Evolutionary conservation across 2,329 filamentous ascomycete species (phyloP).

Genomic region (Diplodia sapinea): DNA sequence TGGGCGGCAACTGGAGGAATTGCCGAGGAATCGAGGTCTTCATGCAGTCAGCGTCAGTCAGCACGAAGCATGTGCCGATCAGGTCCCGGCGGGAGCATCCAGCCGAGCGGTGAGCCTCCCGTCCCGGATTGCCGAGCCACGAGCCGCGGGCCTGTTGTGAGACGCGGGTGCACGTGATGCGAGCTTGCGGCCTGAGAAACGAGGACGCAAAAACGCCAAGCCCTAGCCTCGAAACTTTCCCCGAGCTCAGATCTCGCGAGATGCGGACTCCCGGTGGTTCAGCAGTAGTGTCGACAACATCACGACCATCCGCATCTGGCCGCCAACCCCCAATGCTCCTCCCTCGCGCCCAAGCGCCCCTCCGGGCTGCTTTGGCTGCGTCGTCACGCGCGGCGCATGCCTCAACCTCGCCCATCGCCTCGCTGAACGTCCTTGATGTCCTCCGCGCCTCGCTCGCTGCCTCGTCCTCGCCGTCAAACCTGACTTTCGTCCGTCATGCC

Average conservation of each 20-base stretch:
- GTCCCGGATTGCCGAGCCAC: not conserved
- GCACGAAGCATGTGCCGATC: conserved; percentile 6
- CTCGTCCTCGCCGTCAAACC: conserved; percentile 40
- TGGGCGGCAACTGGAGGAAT: not conserved
- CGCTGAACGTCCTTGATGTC: conserved; percentile 40
- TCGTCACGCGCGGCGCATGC: conserved; percentile 34
- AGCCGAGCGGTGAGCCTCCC: not conserved
- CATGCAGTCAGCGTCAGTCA: conserved; percentile 9
- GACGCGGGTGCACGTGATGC: conserved; percentile 9
- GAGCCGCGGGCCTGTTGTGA: not conserved
- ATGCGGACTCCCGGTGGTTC: conserved; percentile 9
- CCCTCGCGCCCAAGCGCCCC: conserved; percentile 47
- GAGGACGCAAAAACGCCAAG: conserved; percentile 13
- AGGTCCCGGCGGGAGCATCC: conserved; percentile 5
- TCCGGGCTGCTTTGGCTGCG: conserved; percentile 40
- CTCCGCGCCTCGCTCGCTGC: conserved; percentile 31
- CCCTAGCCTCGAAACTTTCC: conserved; percentile 23
- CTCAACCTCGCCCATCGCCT: conserved; percentile 40
- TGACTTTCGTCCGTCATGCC: conserved; percentile 63
- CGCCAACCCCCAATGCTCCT: conserved; percentile 43
- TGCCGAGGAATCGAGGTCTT: not conserved
- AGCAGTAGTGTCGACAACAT: too few relatives aligned
- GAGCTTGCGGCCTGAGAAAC: not conserved
- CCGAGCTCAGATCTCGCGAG: conserved; percentile 10
- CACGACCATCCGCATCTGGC: not conserved